Evolutionary conservation across 1,284 basidiomycete genomes (phyloP).

Genomic region (Athelia psychrophila): DNA sequence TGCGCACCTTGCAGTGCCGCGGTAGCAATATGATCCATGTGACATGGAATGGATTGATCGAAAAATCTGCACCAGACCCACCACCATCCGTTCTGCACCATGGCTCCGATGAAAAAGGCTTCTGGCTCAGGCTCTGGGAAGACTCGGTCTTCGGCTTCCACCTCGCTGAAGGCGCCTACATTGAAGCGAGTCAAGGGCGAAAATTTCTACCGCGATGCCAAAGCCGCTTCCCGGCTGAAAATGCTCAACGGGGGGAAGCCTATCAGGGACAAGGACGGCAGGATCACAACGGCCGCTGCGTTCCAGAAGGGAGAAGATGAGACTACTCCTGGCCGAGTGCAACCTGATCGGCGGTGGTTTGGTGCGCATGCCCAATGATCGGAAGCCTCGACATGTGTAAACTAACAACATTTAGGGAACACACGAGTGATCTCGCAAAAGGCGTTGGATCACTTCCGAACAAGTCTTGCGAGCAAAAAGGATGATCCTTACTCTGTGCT

Average conservation of each 20-base stretch:
- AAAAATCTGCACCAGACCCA: too few species aligned
- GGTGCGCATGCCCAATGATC: constrained; percentile 51
- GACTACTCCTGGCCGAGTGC: constrained; percentile 83
- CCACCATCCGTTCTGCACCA: constrained; percentile 21
- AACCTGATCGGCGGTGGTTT: constrained; percentile 94
- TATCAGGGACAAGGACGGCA: constrained; percentile 85
- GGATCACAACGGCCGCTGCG: constrained; percentile 87
- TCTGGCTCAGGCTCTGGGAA: constrained; percentile 40
- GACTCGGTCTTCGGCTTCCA: constrained; percentile 50
- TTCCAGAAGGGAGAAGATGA: constrained; percentile 93
- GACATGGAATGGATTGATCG: too few species aligned
- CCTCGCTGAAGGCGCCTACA: constrained; percentile 37
- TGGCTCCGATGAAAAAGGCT: constrained; percentile 54
- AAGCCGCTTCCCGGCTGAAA: constrained; percentile 78
- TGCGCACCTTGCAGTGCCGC: too few species aligned
- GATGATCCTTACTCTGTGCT: constrained; percentile 95
- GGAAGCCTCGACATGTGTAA: neutral
- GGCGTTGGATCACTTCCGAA: constrained; percentile 92
- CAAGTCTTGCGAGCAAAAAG: constrained; percentile 78
- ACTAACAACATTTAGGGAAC: constrained; percentile 60
- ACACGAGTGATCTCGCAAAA: constrained; percentile 97
- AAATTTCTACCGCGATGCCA: constrained; percentile 93
- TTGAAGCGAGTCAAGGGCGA: constrained; percentile 84
- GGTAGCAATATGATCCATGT: too few species aligned
- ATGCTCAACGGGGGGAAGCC: constrained; percentile 92